Base-by-base conservation (phyloP, 371 early-diverging fungal genomes). In the Dentiscutata heterogama region DNA sequence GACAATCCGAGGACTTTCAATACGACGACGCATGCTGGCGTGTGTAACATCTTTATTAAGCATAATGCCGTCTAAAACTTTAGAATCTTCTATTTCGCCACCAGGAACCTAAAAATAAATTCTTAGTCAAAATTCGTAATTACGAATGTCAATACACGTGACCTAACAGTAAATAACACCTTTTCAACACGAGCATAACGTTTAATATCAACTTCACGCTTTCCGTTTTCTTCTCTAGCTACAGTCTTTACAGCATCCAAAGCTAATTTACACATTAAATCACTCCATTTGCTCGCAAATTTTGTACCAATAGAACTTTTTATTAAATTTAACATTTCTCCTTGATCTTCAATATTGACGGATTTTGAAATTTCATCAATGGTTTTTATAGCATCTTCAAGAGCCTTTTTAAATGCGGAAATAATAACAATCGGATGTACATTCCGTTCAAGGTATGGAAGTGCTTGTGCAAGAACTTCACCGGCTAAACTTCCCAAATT, bases 1-100 rank as follows among this genome's bases (percentile, higher is more conserved):
- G 18, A 99, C 89, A 84, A 99, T 93, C 82, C 99, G 95, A 25
- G 99, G 99, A 88, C 99, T 99, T 87, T 98, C 97, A 81, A 99
- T 99, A 79, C 91, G 91, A 80, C 98, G 96, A 83, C 99, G 96
- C 99, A 99, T 99, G 90, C 98, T 97, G 83, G 99, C 96, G 88
- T 99, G 99, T 51, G 99, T 98, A 27, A 99, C 96, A 88, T 99
- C 99, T 94, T 99, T 99, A 93, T 99, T 99, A 82, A 99, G 83
- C 93, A 99, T 97, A 83, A 99, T 91, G 79, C 99, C 99, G 86
- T 99, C 97, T 86, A 99, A 89, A n/a, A 99, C 99, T 80, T 93
- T 88, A 76, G 95, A 97, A 82, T 99, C 95, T 85, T 97, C 96
- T 84, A 99, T 96, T 88, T 97, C 96, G 79, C 98, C 99, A 76